These are phyloP conservation scores for Ganoderma meredithae DNA, from an alignment of 1,284 basidiomycete species.

Conservation along the genomic window DNA sequence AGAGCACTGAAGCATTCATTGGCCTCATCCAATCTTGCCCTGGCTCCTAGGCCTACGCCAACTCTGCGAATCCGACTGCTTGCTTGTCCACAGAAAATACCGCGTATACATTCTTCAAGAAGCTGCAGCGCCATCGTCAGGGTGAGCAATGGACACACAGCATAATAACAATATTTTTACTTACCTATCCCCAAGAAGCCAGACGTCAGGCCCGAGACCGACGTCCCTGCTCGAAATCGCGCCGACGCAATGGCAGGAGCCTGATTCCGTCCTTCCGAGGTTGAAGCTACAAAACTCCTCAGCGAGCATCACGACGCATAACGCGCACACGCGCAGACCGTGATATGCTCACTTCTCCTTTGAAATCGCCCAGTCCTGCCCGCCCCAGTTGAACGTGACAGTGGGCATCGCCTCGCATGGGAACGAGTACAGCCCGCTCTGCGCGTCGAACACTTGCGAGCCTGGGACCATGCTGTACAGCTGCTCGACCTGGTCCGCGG, in stretches of 20 bases:
- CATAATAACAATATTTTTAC: conserved; percentile 16
- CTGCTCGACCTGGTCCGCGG: conserved; percentile 45
- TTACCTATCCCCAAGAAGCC: conserved; percentile 40
- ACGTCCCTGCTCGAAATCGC: conserved; percentile 23
- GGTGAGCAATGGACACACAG: not conserved
- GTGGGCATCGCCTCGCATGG: conserved; percentile 36
- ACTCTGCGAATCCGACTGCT: conserved; percentile 23
- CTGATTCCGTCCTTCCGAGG: conserved; percentile 30
- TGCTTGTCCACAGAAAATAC: conserved; percentile 16
- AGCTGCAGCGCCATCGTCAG: not conserved
- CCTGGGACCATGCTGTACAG: conserved; percentile 55
- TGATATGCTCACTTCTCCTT: conserved; percentile 35
- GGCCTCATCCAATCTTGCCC: too few species aligned
- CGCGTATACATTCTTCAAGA: conserved; percentile 16
- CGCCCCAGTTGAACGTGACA: conserved; percentile 41
- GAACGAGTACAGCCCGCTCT: conserved; percentile 38
- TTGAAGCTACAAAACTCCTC: conserved; percentile 24
- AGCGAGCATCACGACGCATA: not conserved
- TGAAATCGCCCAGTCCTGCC: conserved; percentile 38
- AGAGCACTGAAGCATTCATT: not conserved
- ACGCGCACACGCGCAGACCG: too few species aligned
- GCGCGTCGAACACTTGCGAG: conserved; percentile 39
- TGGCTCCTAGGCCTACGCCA: not conserved
- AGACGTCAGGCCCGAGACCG: conserved; percentile 32
- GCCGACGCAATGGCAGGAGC: conserved; percentile 36